phyloP scores from a whole-genome alignment of 352 stramenopile genomes.

The Pythium chondricola region DNA sequence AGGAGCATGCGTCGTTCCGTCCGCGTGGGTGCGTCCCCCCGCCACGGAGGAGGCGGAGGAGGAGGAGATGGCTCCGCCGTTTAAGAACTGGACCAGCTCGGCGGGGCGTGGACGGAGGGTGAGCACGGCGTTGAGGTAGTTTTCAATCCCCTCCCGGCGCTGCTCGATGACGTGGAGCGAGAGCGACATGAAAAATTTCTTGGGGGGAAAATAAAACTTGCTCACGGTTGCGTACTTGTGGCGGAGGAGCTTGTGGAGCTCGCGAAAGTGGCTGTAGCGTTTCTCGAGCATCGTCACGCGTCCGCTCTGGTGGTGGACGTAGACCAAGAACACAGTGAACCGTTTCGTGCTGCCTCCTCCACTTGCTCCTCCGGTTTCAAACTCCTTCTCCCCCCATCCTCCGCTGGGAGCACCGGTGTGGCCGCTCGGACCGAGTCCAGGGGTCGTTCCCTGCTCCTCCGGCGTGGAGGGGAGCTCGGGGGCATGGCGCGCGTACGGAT shows the following conservation, averaged over 20 bases:
- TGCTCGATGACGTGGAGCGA: constrained; percentile 85
- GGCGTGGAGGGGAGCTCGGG: neutral
- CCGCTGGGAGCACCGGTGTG: constrained; percentile 6
- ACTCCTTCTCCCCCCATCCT: constrained; percentile 21
- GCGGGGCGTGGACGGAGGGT: constrained; percentile 54
- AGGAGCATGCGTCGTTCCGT: constrained; percentile 5
- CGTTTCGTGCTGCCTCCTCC: constrained; percentile 33
- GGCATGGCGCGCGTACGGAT: constrained; percentile 9
- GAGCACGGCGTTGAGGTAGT: constrained; percentile 78
- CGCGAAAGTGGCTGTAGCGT: constrained; percentile 79
- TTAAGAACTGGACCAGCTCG: constrained; percentile 69
- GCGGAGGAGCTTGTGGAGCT: constrained; percentile 74
- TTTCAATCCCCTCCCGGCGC: constrained; percentile 71
- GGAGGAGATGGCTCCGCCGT: constrained; percentile 22
- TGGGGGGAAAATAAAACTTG: constrained; percentile 81
- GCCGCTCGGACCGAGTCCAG: constrained; percentile 3
- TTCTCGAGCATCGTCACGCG: constrained; percentile 60
- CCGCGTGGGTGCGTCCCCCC: neutral
- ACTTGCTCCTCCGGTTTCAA: neutral
- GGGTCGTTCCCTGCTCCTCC: constrained; percentile 1
- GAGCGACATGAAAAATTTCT: constrained; percentile 85
- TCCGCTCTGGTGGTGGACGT: constrained; percentile 70
- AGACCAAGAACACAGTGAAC: constrained; percentile 75
- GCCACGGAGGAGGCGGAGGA: neutral
- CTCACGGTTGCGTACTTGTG: constrained; percentile 74